Conservation (phyloP, 2,329 filamentous ascomycete genomes). For the Sporothrix variecibatus region DNA sequence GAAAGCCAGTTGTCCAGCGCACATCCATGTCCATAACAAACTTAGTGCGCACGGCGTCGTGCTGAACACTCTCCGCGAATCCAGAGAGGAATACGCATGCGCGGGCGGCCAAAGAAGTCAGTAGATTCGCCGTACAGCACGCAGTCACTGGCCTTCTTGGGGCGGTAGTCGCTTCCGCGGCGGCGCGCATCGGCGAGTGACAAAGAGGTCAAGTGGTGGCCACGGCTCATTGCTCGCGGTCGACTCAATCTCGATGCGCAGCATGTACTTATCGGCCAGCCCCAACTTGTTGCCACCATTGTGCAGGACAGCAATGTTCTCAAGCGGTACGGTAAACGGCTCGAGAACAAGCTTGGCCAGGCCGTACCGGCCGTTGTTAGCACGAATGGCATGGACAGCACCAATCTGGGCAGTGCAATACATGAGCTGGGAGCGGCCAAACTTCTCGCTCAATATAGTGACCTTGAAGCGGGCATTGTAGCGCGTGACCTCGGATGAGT, state of each 20-base stretch:
- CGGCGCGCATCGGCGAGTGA: conserved; percentile 31
- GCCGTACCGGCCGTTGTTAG: conserved; percentile 48
- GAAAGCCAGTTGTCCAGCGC: conserved; percentile 48
- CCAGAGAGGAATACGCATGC: conserved; percentile 38
- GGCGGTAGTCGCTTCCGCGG: conserved; percentile 20
- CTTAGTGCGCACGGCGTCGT: conserved; percentile 41
- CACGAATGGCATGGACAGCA: conserved; percentile 53
- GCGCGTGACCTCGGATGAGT: conserved; percentile 40
- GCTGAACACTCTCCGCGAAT: conserved; percentile 42
- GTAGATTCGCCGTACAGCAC: conserved; percentile 46
- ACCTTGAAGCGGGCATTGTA: conserved; percentile 48
- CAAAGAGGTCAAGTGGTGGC: conserved; percentile 53
- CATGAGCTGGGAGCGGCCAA: conserved; percentile 46
- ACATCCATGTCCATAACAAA: conserved; percentile 54
- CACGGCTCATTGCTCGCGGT: conserved; percentile 51
- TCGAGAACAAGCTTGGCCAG: conserved; percentile 52
- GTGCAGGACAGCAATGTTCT: conserved; percentile 53
- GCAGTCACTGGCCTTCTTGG: conserved; percentile 27
- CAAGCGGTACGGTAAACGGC: conserved; percentile 55
- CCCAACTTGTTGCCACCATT: conserved; percentile 51
- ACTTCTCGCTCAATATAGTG: conserved; percentile 42
- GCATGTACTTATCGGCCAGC: conserved; percentile 52
- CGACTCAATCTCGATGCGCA: conserved; percentile 56
- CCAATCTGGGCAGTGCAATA: conserved; percentile 58
- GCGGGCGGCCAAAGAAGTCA: conserved; percentile 45